Base-by-base conservation (phyloP, 2,329 filamentous ascomycete genomes). In the Fonsecaea erecta region DNA sequence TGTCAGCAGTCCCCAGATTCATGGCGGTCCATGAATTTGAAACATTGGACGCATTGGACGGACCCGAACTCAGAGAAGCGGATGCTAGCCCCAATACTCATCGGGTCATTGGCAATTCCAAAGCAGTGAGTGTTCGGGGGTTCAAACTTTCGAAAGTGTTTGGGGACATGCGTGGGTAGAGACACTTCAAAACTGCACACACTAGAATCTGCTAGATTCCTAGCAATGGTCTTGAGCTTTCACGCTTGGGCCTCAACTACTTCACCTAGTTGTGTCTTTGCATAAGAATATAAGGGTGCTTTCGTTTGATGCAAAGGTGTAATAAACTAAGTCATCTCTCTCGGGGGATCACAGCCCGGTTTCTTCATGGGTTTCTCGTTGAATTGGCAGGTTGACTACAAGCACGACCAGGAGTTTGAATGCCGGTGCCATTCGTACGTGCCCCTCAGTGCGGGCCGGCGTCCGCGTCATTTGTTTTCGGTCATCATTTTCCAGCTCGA, bases 11-110 rank as follows among this genome's bases (percentile, higher is more conserved):
- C 16, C 58, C 58, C n/a, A 60, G 58, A 52, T 60, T 60, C 43
- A 60, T 60, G 58, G 58, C 58, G 18, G 46, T 60, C 28, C 58
- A 60, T 52, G 58, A 60, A 52, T 60, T 32, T 2, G 58, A 60
- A 11, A 14, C 28, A 5, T 11, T 60, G 18, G 58, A 60, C 9
- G 30, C 30, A 7, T 14, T 52, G 28, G 58, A 60, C 18, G 58
- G 58, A 5, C 58, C 58, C 1, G 58, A 60, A 28, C n/a, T 60
- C 8, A 32, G 58, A 26, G 58, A 60, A 40, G 58, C 58, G 21
- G 58, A 60, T 60, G 58, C 58, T 1, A 60, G 58, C 43, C 58
- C 58, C 21, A 60, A 60, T 14, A 60, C 58, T 26, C 58, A 60
- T 30, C 58, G 58, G 32, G 46, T 60, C 18, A 35, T 60, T 60